Conservation (phyloP, 139 green algal genomes). For the Picochlorum costavermella region DNA sequence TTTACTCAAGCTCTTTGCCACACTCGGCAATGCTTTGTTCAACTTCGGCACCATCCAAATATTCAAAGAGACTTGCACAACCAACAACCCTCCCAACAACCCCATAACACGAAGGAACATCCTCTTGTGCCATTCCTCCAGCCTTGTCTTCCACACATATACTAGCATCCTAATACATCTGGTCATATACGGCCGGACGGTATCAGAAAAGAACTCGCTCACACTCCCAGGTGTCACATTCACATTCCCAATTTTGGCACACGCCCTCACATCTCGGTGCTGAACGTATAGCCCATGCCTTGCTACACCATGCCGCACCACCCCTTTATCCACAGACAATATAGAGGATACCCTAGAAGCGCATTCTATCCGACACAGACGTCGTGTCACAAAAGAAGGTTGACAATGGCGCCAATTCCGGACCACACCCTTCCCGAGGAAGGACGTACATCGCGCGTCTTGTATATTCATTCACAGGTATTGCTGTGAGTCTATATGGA, state of each 20-base stretch:
- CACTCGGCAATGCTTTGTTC: slow-evolving; percentile 23
- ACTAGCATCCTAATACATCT: slow-evolving; percentile 7
- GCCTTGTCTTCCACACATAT: slow-evolving; percentile 9
- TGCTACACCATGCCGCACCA: too few relatives aligned
- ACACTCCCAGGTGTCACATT: not conserved
- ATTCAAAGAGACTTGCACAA: slow-evolving; percentile 23
- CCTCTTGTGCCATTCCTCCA: not conserved
- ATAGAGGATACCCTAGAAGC: too few relatives aligned
- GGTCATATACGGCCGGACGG: slow-evolving; percentile 11
- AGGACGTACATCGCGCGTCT: too few relatives aligned
- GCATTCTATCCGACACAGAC: too few relatives aligned
- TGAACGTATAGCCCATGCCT: too few relatives aligned
- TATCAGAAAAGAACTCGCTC: slow-evolving; percentile 11
- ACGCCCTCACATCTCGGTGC: too few relatives aligned
- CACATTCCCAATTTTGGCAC: not conserved
- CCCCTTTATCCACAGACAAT: too few relatives aligned
- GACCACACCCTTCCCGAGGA: too few relatives aligned
- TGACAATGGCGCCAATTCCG: too few relatives aligned
- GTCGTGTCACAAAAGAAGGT: too few relatives aligned
- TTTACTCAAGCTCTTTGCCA: slow-evolving; percentile 5
- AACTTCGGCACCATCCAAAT: slow-evolving; percentile 31
- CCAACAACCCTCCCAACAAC: not conserved
- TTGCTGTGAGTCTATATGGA: too few relatives aligned
- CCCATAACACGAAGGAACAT: not conserved
- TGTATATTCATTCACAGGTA: too few relatives aligned